Evolutionary conservation across 2,329 filamentous ascomycete species (phyloP).

Genomic region (Fusarium sp.): DNA sequence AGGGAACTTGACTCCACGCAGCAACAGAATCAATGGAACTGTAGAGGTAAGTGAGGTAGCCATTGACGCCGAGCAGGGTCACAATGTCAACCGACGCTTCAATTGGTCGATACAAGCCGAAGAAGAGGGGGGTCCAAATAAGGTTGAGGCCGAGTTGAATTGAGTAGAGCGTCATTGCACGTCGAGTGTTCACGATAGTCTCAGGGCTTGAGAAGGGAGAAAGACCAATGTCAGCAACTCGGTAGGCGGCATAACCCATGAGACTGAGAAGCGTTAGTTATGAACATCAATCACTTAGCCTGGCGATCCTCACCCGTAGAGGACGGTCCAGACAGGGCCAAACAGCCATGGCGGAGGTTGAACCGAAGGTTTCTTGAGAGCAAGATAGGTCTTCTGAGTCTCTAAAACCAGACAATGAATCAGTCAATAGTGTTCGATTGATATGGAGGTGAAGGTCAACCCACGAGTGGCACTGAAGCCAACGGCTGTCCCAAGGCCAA

Average conservation of each 20-base stretch:
- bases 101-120: conserved; percentile 76
- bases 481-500: conserved; percentile 77
- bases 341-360: conserved; percentile 71
- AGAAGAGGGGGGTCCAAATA: conserved; percentile 94
- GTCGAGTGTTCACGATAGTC: conserved; percentile 68
- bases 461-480: conserved; percentile 75
- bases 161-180: conserved; percentile 83
- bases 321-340: conserved; percentile 71
- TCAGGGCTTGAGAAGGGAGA: conserved; percentile 64
- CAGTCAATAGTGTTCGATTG: neutral
- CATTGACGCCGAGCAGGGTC: conserved; percentile 75
- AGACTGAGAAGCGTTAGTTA: conserved; percentile 50
- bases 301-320: conserved; percentile 63
- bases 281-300: neutral
- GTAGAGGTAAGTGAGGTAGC: conserved; percentile 81
- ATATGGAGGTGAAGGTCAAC: conserved; percentile 42
- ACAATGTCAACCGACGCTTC: conserved; percentile 81
- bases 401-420: conserved; percentile 50
- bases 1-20: conserved; percentile 81
- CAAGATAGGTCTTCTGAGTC: conserved; percentile 70
- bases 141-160: conserved; percentile 88
- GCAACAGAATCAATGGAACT: conserved; percentile 76
- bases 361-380: conserved; percentile 74
- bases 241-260: conserved; percentile 92
- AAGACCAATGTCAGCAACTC: conserved; percentile 73